Base-by-base conservation (phyloP, 768 basidiomycete genomes). In the Rhodotorula paludigena region DNA sequence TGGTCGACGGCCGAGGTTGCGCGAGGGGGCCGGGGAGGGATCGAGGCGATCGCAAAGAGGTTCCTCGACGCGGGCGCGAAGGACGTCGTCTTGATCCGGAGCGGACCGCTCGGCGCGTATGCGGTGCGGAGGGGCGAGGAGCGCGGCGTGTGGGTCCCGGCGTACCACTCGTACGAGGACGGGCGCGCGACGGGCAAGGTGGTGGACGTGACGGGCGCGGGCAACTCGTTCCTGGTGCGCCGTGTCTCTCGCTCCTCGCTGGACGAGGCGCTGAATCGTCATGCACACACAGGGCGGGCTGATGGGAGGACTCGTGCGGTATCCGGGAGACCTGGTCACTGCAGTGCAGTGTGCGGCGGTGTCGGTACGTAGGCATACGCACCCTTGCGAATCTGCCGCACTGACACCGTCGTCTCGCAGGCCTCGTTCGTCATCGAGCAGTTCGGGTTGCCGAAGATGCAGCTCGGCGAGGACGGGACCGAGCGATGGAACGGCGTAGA, bases 171-270 rank as follows among this genome's bases (percentile, higher is more conserved):
- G 11, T 75, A 78, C 66, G 70, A 74, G 35, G 78, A 78, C 23
- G 57, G 47, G 15, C 21, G 54, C 30, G 38, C 44, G 1, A 59
- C 53, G 45, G 57, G 54, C 30, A 84, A 82, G 63, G 81, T 93
- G 23, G 83, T 87, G 5, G 90, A 93, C 77, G 89, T 91, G 33
- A 93, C 90, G 70, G 91, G 92, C 51, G 91, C 90, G n/a, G 92
- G 92, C 23, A 94, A 94, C 77, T 83, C 85, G 66, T 94, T 93
- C 77, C 81, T 93, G 89, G 91, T 90, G 65, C 65, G 79, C n/a
- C 23, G n/a, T 21, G 2, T 7, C 25, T 47, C 11, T 25, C n/a
- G 10, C 45, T 6, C 45, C 77, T 53, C 36, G 25, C 49, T 44
- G 21, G 18, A 42, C 36, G 32, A 63, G 35, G 64, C n/a, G n/a